Evolutionary conservation across 495 filamentous ascomycete genomes (phyloP), one percentile per base, ranked within the genome.

Genomic region (Physcia stellaris): DNA sequence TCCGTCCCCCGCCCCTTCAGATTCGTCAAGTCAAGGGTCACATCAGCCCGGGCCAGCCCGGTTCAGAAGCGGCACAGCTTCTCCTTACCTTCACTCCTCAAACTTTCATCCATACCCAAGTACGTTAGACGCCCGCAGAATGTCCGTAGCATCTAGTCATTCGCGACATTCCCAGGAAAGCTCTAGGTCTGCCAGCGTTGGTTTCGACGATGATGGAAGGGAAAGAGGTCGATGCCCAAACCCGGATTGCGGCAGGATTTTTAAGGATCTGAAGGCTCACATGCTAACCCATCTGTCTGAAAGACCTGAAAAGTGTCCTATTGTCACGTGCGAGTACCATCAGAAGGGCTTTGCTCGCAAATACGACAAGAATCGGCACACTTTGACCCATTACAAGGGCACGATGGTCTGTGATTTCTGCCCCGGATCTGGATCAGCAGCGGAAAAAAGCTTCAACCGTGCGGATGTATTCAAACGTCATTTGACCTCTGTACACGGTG

Each of bases 321-420:
- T 96, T 39, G 64, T 77, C 40, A 90, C 73, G 7, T 99, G 90
- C 67, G 86, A 94, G 50, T 99, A 94, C 54, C 86, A 94, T 59
- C 70, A 71, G 42, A 96, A 95, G 58, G 90, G 90, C 1, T 99
- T 99, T 51, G 88, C 90, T 4, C 68, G 90, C 28, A 99, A 96
- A 52, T 99, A 99, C 52, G 90, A 99, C 59, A 96, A 95, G 63
- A 96, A 96, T 56, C 67, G 90, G n/a, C 90, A 99, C 54, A 94
- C 88, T 0, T 56, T 99, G 46, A 99, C 92, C 18, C 90, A 99
- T 48, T 99, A 99, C 68, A 96, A 96, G 58, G 92, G 92, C 4
- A 96, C 86, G 4, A 96, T 99, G 92, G 85, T 96, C 11, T 99
- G 90, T 56, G 87, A 88, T 9, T 96, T 99, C 59, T 99, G 90